Evolutionary conservation across 805 yeast genomes (phyloP).

Genomic region (Saturnispora besseyi): DNA sequence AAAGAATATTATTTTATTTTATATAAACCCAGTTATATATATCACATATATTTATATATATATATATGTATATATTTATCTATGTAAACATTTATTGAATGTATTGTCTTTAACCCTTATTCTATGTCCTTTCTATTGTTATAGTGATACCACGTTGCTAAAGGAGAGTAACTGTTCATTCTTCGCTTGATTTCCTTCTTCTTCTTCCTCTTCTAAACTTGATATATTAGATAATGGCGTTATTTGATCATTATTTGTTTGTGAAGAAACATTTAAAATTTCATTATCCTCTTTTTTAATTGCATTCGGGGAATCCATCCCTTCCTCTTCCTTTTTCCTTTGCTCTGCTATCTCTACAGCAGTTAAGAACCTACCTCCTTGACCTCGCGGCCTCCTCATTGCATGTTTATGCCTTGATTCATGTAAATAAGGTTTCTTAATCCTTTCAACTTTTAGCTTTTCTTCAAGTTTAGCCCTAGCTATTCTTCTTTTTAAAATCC

Average conservation of each 20-base stretch:
- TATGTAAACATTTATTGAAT: neutral
- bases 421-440: constrained; percentile 88
- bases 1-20: neutral
- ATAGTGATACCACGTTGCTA: neutral
- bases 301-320: neutral
- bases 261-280: neutral
- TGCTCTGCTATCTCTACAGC: constrained; percentile 80
- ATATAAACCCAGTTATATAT: neutral
- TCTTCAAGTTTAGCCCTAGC: constrained; percentile 94
- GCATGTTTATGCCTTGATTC: constrained; percentile 98
- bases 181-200: neutral
- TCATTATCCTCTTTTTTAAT: neutral
- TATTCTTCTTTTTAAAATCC: constrained; percentile 84
- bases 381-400: constrained; percentile 98
- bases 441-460: constrained; percentile 74
- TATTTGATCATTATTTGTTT: neutral
- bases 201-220: neutral
- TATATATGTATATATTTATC: neutral
- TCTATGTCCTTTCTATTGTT: neutral
- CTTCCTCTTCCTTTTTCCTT: neutral
- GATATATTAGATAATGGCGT: neutral
- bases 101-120: no score
- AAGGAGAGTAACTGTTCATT: neutral
- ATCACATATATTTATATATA: neutral
- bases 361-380: constrained; percentile 94